Base-by-base conservation (phyloP, 768 basidiomycete genomes). In the Podaxis sp. region DNA sequence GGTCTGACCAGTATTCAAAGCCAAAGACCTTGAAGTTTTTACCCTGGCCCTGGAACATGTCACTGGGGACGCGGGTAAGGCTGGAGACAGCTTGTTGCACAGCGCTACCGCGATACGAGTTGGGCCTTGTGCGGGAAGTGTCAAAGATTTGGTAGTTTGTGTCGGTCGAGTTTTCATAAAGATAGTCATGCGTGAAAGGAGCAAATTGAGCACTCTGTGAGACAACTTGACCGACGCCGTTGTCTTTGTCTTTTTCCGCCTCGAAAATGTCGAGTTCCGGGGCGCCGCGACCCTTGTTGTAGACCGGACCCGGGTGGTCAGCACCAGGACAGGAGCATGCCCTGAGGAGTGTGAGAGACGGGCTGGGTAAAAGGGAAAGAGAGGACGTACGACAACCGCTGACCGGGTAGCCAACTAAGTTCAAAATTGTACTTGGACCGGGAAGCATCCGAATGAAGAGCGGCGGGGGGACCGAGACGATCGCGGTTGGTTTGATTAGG, bases 221-320 rank as follows among this genome's bases (percentile, higher is more conserved):
- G 6, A 86, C 86, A 54, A 82, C 80, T 60, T 81, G 82, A 21
- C 82, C 88, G 1, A 65, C 48, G 11, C 62, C 59, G 59, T 63
- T 57, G 50, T 69, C 68, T 62, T 88, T 88, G 75, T 87, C 82
- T 67, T 78, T 79, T 69, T 90, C 86, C 0, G 87, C 88, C 72
- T 94, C 91, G 61, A 93, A 78, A 61, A 93, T 78, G 70, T 93
- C 91, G 67, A 94, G 91, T 72, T 94, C 90, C 3, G 91, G 91
- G 0, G 89, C 85, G 3, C 87, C 86, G 51, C 91, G 86, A 10
- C 91, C 91, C 36, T 73, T 67, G 14, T 62, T 66, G 50, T 68
- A 61, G 16, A 64, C 50, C 0, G 92, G 92, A 0, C 92, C 92
- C 0, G 91, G 92, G 69, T 94, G 92, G 62, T 91, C 89, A 53